Base-by-base conservation (phyloP, 2,329 filamentous ascomycete genomes). In the Dactylellina cionopaga region DNA sequence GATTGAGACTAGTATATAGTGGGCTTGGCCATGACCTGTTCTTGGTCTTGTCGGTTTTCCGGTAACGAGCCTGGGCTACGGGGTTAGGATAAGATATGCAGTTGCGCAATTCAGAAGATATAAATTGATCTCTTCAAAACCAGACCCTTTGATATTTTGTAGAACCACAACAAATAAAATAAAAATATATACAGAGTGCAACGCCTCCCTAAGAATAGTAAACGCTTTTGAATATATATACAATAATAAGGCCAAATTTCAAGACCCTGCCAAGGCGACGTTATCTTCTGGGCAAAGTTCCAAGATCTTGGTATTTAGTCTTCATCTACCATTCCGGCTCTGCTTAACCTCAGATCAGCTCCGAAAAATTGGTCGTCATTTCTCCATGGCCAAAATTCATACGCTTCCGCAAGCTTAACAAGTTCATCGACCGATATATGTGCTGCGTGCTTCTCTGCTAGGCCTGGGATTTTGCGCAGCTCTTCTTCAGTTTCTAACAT, bases 341-440 rank as follows among this genome's bases (percentile, higher is more conserved):
- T 56, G 10, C 59, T 29, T 13, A 72, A 31, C 15, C 68, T 37
- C 35, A 72, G 13, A 17, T 72, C 68, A 1, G 52, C 37, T 25
- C 68, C 68, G 1, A 72, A 31, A 43, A 72, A 64, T 25, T 46
- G 52, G 27, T 72, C 68, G 3, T 64, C 59, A 11, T 7, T 52
- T 17, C 68, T 58, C 68, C 68, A 72, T 17, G 68, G 68, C 68
- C 68, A 72, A 44, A 65, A 72, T 27, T 72, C 68, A 15, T 71
- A 71, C 2, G 49, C 66, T 25, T 58, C 55, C 3, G 66, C 56
- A 7, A 71, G 41, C 10, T 25, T 27, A 5, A 35, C 51, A 3
- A 71, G 9, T 11, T 71, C 66, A 17, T 44, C 33, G 10, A 71
- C 44, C 11, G 66, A 71, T 2, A 52, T 15, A 13, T 71, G 55